Base-by-base conservation (phyloP, 2,329 filamentous ascomycete genomes). In the Pseudocercospora pini-densiflorae region DNA sequence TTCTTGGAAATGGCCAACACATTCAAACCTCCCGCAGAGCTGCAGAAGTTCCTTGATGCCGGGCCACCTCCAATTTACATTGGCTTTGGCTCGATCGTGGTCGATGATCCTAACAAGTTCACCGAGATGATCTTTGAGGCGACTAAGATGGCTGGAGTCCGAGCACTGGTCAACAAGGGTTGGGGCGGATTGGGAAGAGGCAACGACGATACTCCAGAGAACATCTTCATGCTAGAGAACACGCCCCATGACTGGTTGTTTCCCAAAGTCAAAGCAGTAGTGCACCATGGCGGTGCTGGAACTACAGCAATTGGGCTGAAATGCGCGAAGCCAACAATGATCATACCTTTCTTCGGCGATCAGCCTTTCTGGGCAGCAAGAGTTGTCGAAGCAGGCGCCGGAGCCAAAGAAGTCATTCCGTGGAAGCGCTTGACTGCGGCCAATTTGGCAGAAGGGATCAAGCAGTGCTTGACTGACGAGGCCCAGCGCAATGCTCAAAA, bases 171-270 rank as follows among this genome's bases (percentile, higher is more conserved):
- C 0, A 91, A 89, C 0, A 91, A 91, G 74, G 91, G 91, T 3
- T 93, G 91, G 91, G 90, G 90, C 43, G 89, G 89, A 0, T 80
- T 93, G 2, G 91, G 91, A 3, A 84, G 83, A 5, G 80, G 81
- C 40, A 78, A 85, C 36, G 81, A 86, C 0, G 87, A 88, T 0
- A 88, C 90, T 0, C 86, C 88, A 67, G 82, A 86, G 0, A 87
- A 89, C 0, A 81, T 93, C 62, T 91, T 86, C 78, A 87, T 93
- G 85, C 83, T 93, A 3, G 90, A 88, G 40, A 92, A 92, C 71
- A 90, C 86, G 0, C 91, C 90, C 0, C 90, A 93, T 73, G 90
- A 93, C 77, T 93, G 91, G 90, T 81, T 93, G 0, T 93, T 93
- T 68, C 89, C 89, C 0, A 82, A 82, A 31, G 87, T 92, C 3